Evolutionary conservation across 1,284 basidiomycete species (phyloP).

Genomic region (Ceratobasidium sp.): DNA sequence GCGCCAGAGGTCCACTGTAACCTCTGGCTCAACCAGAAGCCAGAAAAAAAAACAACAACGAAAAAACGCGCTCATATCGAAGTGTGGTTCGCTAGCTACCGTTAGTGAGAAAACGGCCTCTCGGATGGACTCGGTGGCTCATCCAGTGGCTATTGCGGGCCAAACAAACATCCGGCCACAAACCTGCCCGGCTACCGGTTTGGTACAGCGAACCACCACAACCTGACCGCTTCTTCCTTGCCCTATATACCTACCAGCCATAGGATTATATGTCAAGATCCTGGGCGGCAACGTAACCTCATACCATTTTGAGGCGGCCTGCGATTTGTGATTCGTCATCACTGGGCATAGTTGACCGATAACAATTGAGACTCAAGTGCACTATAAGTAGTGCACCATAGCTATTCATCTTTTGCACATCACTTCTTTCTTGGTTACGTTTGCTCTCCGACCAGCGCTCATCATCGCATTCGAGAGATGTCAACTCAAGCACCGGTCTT

Average conservation of each 20-base stretch:
- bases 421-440: not conserved
- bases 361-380: not conserved
- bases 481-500: conserved; percentile 52
- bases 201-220: not conserved
- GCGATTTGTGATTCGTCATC: conserved; percentile 16
- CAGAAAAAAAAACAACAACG: too few relatives aligned
- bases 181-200: not conserved
- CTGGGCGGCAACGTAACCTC: not conserved
- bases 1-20: too few relatives aligned
- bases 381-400: not conserved
- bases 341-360: conserved; percentile 29
- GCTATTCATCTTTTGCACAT: not conserved
- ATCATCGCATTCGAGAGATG: conserved; percentile 14
- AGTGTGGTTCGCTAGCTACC: too few relatives aligned
- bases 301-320: not conserved
- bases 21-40: too few relatives aligned
- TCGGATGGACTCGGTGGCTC: not conserved
- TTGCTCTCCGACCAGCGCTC: not conserved
- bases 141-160: not conserved
- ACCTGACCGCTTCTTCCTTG: too few relatives aligned
- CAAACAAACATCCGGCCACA: not conserved
- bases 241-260: too few relatives aligned
- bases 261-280: not conserved
- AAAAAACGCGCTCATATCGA: too few relatives aligned
- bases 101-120: not conserved